Percentiles rank a stretch among this genome's conserved stretches.
phyloP scores from a whole-genome alignment of 2,329 filamentous ascomycete genomes.

The Lachnellula occidentalis region DNA sequence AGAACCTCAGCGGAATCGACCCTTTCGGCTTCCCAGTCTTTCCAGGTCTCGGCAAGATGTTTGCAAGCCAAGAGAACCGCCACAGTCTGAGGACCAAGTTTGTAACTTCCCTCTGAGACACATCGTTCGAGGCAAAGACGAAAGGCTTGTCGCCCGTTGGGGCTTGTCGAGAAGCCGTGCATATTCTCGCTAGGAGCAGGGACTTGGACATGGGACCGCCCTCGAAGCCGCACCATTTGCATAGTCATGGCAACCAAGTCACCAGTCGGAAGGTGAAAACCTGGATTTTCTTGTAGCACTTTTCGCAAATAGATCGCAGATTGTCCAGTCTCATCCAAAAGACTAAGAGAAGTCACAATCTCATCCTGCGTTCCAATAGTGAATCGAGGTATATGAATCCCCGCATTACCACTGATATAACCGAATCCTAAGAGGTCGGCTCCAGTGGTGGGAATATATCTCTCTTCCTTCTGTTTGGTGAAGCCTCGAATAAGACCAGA shows the following conservation, averaged over 20 bases:
- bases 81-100: background rate
- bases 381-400: background rate
- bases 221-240: slow-evolving; percentile 6
- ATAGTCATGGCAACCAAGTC: slow-evolving; percentile 20
- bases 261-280: slow-evolving; percentile 14
- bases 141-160: slow-evolving; percentile 15
- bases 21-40: slow-evolving; percentile 1
- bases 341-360: slow-evolving; percentile 14
- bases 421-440: background rate
- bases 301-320: slow-evolving; percentile 10
- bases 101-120: slow-evolving; percentile 1
- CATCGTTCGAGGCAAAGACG: slow-evolving; percentile 13
- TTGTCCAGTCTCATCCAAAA: slow-evolving; percentile 12
- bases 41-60: slow-evolving; percentile 8
- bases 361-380: slow-evolving; percentile 10
- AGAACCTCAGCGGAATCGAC: background rate
- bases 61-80: slow-evolving; percentile 3
- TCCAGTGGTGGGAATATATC: background rate
- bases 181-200: slow-evolving; percentile 24
- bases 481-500: background rate
- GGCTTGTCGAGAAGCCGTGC: slow-evolving; percentile 18
- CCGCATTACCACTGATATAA: background rate
- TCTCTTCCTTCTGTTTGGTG: background rate
- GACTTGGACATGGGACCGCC: slow-evolving; percentile 17
- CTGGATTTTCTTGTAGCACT: slow-evolving; percentile 12